A percentile compares a stretch with the other conserved stretches of the same genome.
Conservation (phyloP, 2,329 filamentous ascomycete species). For the Aspergillus calidoustus region DNA sequence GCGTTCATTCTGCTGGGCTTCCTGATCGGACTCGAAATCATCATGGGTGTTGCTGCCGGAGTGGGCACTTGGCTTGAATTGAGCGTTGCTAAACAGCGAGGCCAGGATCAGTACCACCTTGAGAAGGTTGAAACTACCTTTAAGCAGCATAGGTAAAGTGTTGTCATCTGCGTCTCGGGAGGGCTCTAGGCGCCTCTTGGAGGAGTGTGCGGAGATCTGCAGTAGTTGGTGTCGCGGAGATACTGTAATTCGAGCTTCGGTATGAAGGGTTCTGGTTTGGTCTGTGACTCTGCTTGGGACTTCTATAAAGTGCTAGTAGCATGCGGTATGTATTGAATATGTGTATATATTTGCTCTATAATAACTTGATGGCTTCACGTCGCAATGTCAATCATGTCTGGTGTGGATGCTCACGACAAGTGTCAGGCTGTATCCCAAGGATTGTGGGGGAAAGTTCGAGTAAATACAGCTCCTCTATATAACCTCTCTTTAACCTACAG, state of each 20-base stretch:
- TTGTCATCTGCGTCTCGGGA: background rate
- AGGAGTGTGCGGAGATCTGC: background rate
- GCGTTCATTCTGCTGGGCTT: slow-evolving; percentile 42
- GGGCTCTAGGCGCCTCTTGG: background rate
- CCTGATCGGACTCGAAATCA: slow-evolving; percentile 40
- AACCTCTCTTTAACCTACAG: too few species aligned
- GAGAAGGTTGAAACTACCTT: slow-evolving; percentile 34
- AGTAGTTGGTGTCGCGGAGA: background rate
- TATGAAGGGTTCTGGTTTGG: background rate
- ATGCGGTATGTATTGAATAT: background rate
- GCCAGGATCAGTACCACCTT: slow-evolving; percentile 27
- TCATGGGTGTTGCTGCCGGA: slow-evolving; percentile 37
- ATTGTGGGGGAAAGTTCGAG: too few species aligned
- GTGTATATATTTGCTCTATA: background rate
- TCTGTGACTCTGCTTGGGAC: background rate
- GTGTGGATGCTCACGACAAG: background rate
- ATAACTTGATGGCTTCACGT: background rate
- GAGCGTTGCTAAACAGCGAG: slow-evolving; percentile 34
- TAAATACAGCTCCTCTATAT: too few species aligned
- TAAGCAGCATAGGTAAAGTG: slow-evolving; percentile 26
- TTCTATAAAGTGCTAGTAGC: background rate
- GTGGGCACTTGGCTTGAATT: slow-evolving; percentile 38
- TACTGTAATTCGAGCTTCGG: background rate
- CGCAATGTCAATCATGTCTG: background rate
- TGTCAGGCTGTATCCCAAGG: background rate